Conservation (phyloP, 164 flowering plant genomes). For the Brasenia schreberi region DNA sequence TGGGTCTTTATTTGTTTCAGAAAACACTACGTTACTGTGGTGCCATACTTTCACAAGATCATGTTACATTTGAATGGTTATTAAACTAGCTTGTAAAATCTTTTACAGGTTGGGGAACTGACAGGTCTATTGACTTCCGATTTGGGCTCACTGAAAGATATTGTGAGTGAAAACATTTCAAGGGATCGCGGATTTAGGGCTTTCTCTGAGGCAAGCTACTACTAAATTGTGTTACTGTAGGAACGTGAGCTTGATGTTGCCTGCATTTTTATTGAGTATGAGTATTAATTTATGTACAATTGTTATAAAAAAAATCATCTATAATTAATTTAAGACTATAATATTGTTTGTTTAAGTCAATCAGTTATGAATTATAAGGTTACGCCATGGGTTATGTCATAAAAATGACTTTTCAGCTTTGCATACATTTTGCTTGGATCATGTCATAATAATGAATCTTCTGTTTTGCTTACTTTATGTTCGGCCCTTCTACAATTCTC, state of each 20-base stretch:
- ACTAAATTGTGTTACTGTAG: constrained; percentile 19
- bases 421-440: neutral
- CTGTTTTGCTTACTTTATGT: neutral
- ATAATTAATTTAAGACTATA: no score
- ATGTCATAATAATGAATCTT: no score
- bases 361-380: neutral
- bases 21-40: neutral
- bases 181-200: constrained; percentile 98
- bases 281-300: neutral
- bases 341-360: no score
- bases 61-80: neutral
- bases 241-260: constrained; percentile 47
- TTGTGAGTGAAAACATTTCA: constrained; percentile 83
- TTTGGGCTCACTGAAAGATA: constrained; percentile 70
- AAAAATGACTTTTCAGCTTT: neutral
- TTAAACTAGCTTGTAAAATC: neutral
- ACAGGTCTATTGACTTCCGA: constrained; percentile 86
- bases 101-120: constrained; percentile 76
- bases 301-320: neutral
- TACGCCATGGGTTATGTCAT: neutral
- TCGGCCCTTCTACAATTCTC: neutral
- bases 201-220: constrained; percentile 96
- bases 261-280: constrained; percentile 2
- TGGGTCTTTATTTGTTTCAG: neutral
- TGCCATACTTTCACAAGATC: neutral